Evolutionary conservation across 345 rosid species (phyloP), one percentile per base, ranked within the genome.

Genomic region (Cochlearia excelsa): DNA sequence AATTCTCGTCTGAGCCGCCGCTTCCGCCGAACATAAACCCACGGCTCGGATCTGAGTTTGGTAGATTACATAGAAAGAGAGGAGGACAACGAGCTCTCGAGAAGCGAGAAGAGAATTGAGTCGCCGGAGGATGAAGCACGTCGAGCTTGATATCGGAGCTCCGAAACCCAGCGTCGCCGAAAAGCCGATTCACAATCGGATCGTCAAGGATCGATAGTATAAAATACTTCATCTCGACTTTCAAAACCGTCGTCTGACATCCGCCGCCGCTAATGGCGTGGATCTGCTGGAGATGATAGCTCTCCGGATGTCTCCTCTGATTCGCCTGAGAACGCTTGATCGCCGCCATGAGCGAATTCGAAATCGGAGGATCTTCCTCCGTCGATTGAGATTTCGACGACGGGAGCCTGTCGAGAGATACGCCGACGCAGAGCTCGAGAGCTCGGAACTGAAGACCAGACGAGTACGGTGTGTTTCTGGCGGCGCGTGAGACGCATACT

Each of bases 321-420:
- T 75, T 83, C n/a, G 93, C 95, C 62, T 92, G 95, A 5, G 96
- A 84, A 16, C 98, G 84, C 57, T 84, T 86, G 74, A 92, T 86
- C 59, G 95, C 96, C 54, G 96, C 98, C 96, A 86, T 84, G 65
- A 90, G 81, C 0, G 97, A 84, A 66, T 90, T 87, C 39, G 95
- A 83, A 0, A 90, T 64, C 35, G 81, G 90, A 1, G 87, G 90
- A 10, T 74, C 79, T 7, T 16, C 63, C 10, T 31, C 65, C 42
- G 42, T 6, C 44, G 57, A 2, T 0, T 54, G 42, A 9, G 76
- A 6, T 10, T 71, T 77, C 10, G 81, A 70, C 4, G 84, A 72
- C 8, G 81, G 80, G 6, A 80, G 26, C 1, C 88, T 78, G 71
- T 82, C 90, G 8, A 84, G 86, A 7, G 86, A 78, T 1, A 86